These are phyloP conservation scores for Seminavis robusta DNA, from an alignment of 108 stramenopile genomes.

Conservation along the genomic window DNA sequence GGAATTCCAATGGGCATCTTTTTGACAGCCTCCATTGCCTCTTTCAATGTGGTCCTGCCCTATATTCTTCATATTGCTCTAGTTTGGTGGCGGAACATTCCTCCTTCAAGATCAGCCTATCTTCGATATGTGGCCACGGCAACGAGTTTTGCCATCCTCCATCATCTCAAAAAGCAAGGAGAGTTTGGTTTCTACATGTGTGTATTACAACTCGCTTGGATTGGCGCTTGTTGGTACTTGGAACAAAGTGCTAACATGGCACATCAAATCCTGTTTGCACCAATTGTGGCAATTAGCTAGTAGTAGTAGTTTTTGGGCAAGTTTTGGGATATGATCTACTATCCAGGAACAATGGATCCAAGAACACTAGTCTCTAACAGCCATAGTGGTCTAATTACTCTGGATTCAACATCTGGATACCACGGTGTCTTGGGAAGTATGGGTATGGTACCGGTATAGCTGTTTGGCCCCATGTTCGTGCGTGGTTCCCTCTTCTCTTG, in stretches of 20 bases:
- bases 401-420: no score
- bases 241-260: conserved; percentile 6
- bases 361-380: no score
- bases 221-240: conserved; percentile 1
- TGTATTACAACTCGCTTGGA: conserved; percentile 2
- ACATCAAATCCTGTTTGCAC: conserved; percentile 9
- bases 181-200: neutral
- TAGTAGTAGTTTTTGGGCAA: no score
- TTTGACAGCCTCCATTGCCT: no score
- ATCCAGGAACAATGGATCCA: no score
- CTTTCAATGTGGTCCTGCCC: neutral
- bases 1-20: conserved; percentile 4
- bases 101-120: neutral
- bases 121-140: neutral
- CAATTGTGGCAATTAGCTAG: no score
- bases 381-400: no score
- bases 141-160: neutral
- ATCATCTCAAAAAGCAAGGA: neutral
- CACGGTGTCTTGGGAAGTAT: no score
- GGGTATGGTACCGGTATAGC: no score
- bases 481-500: no score
- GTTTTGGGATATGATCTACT: no score
- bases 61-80: neutral
- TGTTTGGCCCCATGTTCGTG: no score
- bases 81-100: neutral